Evolutionary conservation across 1,139 yeast genomes (phyloP), one percentile per base, ranked within the genome.

Genomic region (Geotrichum cucujoidarum): DNA sequence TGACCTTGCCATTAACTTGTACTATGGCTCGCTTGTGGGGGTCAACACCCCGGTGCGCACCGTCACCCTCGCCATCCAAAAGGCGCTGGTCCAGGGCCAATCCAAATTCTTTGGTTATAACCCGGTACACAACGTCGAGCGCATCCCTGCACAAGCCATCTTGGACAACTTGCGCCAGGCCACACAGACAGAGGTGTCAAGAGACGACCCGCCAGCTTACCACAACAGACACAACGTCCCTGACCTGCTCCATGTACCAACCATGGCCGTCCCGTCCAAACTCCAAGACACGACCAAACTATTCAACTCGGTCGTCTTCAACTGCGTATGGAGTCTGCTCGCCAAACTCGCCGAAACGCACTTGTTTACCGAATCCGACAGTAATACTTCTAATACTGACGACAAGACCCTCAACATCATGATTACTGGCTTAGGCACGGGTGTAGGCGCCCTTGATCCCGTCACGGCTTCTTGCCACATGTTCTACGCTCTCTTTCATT

Each of bases 401-500:
- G 27, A 29, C 11, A 24, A 21, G 17, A 20, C 22, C 4, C 16
- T 20, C 13, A 24, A 30, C 16, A 46, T 76, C n/a, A 60, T 76
- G 7, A 49, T 76, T 2, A 73, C 80, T 0, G 80, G 80, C 0
- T 53, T 77, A 16, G 78, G 77, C 3, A 72, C 80, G 1, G 81
- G 81, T 1, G 72, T 66, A 50, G 80, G 77, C 0, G 71, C 70
- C 0, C 65, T 76, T 0, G 70, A 74, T 0, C 52, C 58, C 6
- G 63, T 59, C 13, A 27, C 37, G 3, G 44, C 52, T 8, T 49
- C 52, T 3, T 16, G n/a, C 6, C 49, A 45, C 20, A 49, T 49
- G 44, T 49, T 20, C 24, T 17, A 39, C 35, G 52, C 52, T 4
- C 24, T 48, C 14, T 31, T 17, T 16, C 16, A 14, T n/a, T 45